These are phyloP conservation scores for Chrysoporthe austroafricana DNA, from an alignment of 2,329 filamentous ascomycete species.

Conservation along the genomic window DNA sequence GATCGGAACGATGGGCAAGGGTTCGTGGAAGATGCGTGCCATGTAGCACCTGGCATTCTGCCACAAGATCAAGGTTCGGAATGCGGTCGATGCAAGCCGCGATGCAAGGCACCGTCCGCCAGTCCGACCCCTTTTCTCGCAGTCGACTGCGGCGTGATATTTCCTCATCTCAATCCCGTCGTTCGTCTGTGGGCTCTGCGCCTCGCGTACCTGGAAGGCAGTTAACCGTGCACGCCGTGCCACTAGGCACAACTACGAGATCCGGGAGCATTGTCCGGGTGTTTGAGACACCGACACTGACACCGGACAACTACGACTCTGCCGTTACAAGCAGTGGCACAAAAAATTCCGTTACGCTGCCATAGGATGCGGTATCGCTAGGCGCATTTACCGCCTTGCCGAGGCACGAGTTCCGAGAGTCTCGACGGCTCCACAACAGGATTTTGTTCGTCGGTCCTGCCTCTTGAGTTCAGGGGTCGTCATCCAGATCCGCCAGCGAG, in stretches of 20 bases:
- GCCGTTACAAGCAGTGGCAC: slow-evolving; percentile 7
- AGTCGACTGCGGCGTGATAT: not conserved
- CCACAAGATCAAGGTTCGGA: not conserved
- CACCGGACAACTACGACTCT: not conserved
- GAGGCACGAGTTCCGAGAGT: slow-evolving; percentile 24
- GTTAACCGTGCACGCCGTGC: slow-evolving; percentile 2
- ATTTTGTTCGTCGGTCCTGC: slow-evolving; percentile 20
- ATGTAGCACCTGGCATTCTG: not conserved
- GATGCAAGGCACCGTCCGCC: slow-evolving; percentile 23
- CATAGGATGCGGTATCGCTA: slow-evolving; percentile 19
- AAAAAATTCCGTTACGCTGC: not conserved
- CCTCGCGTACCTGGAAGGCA: not conserved
- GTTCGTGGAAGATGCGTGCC: not conserved
- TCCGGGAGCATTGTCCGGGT: not conserved
- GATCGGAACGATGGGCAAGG: not conserved
- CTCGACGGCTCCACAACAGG: slow-evolving; percentile 21
- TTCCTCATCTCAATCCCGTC: not conserved
- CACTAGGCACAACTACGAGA: not conserved
- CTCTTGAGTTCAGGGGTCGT: slow-evolving; percentile 25
- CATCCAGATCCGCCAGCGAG: slow-evolving; percentile 26
- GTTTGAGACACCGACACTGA: not conserved
- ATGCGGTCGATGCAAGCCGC: not conserved
- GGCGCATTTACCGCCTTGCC: slow-evolving; percentile 27
- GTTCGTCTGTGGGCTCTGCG: not conserved
- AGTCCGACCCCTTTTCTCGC: slow-evolving; percentile 6